A percentile compares a stretch with the other conserved stretches of the same genome.
Conservation (phyloP, 768 basidiomycete species). For the Pleurotus djamor region DNA sequence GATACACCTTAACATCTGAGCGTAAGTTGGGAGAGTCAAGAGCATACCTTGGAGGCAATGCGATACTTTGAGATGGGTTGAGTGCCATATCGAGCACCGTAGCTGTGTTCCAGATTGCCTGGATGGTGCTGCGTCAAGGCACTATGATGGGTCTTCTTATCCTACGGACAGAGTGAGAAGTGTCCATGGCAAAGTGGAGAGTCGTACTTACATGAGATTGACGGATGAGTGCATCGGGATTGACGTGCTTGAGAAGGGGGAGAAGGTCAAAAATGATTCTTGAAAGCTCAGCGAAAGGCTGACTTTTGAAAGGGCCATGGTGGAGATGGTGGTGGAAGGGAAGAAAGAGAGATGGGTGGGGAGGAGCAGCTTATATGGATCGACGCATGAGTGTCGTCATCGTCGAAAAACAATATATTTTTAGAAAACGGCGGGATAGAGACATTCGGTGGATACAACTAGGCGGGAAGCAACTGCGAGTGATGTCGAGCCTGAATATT, state of each 20-base stretch:
- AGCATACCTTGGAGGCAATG: slow-evolving; percentile 49
- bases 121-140: slow-evolving; percentile 30
- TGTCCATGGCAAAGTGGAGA: not conserved
- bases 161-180: slow-evolving; percentile 27
- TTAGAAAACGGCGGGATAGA: too few species aligned
- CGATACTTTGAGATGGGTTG: slow-evolving; percentile 68
- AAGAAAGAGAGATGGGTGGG: not conserved
- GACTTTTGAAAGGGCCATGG: slow-evolving; percentile 66
- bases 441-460: too few species aligned
- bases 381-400: too few species aligned
- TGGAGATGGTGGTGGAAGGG: slow-evolving; percentile 11
- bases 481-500: too few species aligned
- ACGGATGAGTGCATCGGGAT: slow-evolving; percentile 63
- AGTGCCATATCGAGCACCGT: slow-evolving; percentile 67
- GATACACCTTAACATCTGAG: not conserved
- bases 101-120: slow-evolving; percentile 37
- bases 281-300: not conserved
- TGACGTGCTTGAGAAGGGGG: slow-evolving; percentile 48
- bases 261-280: slow-evolving; percentile 7
- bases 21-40: not conserved
- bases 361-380: too few species aligned
- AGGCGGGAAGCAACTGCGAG: too few species aligned
- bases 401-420: too few species aligned
- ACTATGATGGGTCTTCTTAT: slow-evolving; percentile 39
- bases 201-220: slow-evolving; percentile 43